A percentile compares a stretch with the other conserved stretches of the same genome.
These are phyloP conservation scores for Phallus indusiatus DNA, from an alignment of 768 basidiomycete genomes.

Conservation along the genomic window DNA sequence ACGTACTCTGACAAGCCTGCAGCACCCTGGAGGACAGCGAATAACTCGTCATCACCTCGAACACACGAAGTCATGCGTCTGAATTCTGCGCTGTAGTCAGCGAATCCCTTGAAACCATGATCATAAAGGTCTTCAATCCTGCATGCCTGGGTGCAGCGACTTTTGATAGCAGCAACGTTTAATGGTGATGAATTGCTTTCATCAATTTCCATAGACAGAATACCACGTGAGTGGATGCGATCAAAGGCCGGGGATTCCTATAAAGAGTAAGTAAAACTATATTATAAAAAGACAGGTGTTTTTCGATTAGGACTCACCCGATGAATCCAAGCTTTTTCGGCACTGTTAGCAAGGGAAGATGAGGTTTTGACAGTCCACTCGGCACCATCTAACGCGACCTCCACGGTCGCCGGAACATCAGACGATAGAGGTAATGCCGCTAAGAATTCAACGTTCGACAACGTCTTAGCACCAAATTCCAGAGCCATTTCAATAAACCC, in stretches of 20 bases:
- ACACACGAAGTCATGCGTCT: slow-evolving; percentile 18
- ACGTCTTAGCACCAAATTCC: slow-evolving; percentile 23
- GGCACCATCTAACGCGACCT: slow-evolving; percentile 9
- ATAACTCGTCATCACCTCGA: slow-evolving; percentile 16
- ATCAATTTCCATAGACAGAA: slow-evolving; percentile 14
- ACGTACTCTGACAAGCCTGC: slow-evolving; percentile 11
- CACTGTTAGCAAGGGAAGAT: neutral
- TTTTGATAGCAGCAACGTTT: neutral
- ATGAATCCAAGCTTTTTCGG: neutral
- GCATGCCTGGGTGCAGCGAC: neutral
- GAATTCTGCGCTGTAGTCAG: slow-evolving; percentile 24
- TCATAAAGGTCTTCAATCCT: slow-evolving; percentile 2
- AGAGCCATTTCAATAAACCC: slow-evolving; percentile 33
- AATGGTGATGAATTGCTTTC: neutral
- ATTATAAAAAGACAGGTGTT: slow-evolving; percentile 13
- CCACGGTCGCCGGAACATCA: slow-evolving; percentile 12
- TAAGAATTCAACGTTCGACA: slow-evolving; percentile 19
- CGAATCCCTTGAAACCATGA: slow-evolving; percentile 19
- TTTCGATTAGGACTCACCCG: neutral
- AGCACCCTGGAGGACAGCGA: slow-evolving; percentile 17
- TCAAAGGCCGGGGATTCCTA: slow-evolving; percentile 1
- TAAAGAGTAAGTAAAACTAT: neutral
- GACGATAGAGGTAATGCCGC: slow-evolving; percentile 17
- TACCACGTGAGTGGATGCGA: slow-evolving; percentile 9
- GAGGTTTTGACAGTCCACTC: slow-evolving; percentile 21